Base-by-base conservation (phyloP, 495 filamentous ascomycete species). In the Friedmanniomyces endolithicus region DNA sequence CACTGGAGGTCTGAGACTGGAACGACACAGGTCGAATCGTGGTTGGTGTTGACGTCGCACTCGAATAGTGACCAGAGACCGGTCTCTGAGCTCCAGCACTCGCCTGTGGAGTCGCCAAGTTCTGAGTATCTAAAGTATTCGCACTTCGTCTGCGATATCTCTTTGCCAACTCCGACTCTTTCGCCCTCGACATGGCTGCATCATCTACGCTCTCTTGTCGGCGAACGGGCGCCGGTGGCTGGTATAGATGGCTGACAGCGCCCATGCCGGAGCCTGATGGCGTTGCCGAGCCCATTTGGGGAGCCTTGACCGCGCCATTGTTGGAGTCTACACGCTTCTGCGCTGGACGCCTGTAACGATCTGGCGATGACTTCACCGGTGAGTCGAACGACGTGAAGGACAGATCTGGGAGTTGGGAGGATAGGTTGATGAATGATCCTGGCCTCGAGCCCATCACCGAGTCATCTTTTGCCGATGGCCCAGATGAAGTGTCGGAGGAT, bases 61-160 rank as follows among this genome's bases (percentile, higher is more conserved):
- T 53, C 14, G 48, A 11, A 16, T 52, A 43, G 22, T 52, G 53
- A 1, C 53, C 58, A 1, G 58, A 57, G 1, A 24, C 16, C 22
- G 55, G 62, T 47, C 53, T 63, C 58, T 51, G 58, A 19, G 54
- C 39, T 22, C 63, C 54, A 31, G 62, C 48, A 47, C 6, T 44
- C 24, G 64, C 55, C 53, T 59, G 60, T 43, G 61, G 58, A 35
- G 50, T 25, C 8, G 45, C 20, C 11, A 50, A 27, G 34, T 12
- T 51, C 16, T 54, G 59, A 16, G 80, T 78, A 70, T 92, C 87
- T 62, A 94, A 77, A 46, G 79, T 85, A 52, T 86, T 85, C 73
- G 89, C 78, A 65, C 89, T 95, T 52, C 88, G 78, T 63, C 89
- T 79, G 57, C 89, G 75, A 70, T 88, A 86, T 57, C 85, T 78